Percentiles rank a stretch among this genome's conserved stretches.
Conservation (phyloP, 345 rosid species). For the Psidium guajava region DNA sequence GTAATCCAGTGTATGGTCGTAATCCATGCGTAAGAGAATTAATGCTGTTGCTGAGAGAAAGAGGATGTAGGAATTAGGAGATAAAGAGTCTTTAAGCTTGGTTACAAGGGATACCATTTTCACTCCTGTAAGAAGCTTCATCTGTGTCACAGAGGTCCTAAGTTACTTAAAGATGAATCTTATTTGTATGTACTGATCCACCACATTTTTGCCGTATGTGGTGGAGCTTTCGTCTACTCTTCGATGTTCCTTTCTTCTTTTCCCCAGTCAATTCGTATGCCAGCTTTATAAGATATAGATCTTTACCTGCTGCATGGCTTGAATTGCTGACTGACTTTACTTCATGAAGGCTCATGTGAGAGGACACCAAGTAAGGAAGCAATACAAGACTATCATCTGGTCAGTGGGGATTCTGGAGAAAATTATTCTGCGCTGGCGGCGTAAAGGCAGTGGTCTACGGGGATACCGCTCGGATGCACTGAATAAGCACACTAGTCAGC, state of each 20-base stretch:
- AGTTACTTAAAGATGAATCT: neutral
- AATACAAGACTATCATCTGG: slow-evolving; percentile 61
- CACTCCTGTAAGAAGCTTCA: neutral
- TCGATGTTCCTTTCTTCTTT: neutral
- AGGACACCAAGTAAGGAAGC: slow-evolving; percentile 88
- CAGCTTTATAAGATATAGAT: neutral
- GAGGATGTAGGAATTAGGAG: neutral
- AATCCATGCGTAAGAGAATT: neutral
- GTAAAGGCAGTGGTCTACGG: slow-evolving; percentile 80
- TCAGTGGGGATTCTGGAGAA: slow-evolving; percentile 88
- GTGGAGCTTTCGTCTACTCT: neutral
- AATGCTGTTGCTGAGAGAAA: neutral
- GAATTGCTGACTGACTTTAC: slow-evolving; percentile 4
- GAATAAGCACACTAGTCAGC: slow-evolving; percentile 22
- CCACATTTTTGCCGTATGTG: neutral
- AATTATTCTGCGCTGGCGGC: slow-evolving; percentile 88
- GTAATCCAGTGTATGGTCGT: neutral
- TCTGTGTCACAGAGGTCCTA: neutral
- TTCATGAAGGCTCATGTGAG: slow-evolving; percentile 70
- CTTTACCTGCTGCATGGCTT: neutral
- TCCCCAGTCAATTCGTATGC: neutral
- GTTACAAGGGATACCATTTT: neutral
- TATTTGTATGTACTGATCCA: neutral
- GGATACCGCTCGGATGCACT: slow-evolving; percentile 53
- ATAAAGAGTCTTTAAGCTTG: neutral